phyloP scores from a whole-genome alignment of 2,329 filamentous ascomycete genomes.

The Fusarium nygamai region DNA sequence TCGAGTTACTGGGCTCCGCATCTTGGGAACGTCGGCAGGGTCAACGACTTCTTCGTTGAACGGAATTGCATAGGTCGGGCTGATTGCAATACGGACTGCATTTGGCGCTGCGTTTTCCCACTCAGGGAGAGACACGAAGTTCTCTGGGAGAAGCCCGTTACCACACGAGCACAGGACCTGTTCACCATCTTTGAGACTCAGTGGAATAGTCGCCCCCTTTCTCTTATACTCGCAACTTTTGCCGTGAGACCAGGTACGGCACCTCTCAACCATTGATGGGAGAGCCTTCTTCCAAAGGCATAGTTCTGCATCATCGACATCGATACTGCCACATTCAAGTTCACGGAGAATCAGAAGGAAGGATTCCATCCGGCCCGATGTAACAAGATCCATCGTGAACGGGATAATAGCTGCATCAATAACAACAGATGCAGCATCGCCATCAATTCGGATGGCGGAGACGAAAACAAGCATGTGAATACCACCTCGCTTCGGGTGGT shows the following conservation, averaged over 20 bases:
- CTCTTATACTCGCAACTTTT: conserved; percentile 55
- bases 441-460: conserved; percentile 57
- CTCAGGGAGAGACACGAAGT: conserved; percentile 53
- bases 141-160: conserved; percentile 52
- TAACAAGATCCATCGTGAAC: conserved; percentile 50
- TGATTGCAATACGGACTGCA: conserved; percentile 67
- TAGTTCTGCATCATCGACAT: conserved; percentile 66
- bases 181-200: conserved; percentile 50
- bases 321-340: conserved; percentile 51
- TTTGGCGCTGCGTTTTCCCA: conserved; percentile 55
- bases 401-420: conserved; percentile 60
- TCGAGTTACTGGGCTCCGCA: background rate
- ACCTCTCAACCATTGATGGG: conserved; percentile 58
- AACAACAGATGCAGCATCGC: conserved; percentile 53
- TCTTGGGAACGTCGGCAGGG: conserved; percentile 22
- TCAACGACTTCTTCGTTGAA: conserved; percentile 55
- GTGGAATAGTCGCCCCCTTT: conserved; percentile 49
- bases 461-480: conserved; percentile 55
- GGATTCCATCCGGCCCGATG: conserved; percentile 45
- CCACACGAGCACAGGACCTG: conserved; percentile 59
- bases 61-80: conserved; percentile 59
- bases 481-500: conserved; percentile 49
- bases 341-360: conserved; percentile 53
- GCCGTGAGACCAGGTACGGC: conserved; percentile 58
- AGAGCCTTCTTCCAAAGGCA: conserved; percentile 59